Evolutionary conservation across 495 filamentous ascomycete genomes (phyloP).

Genomic region (Penicillium samsonianum): DNA sequence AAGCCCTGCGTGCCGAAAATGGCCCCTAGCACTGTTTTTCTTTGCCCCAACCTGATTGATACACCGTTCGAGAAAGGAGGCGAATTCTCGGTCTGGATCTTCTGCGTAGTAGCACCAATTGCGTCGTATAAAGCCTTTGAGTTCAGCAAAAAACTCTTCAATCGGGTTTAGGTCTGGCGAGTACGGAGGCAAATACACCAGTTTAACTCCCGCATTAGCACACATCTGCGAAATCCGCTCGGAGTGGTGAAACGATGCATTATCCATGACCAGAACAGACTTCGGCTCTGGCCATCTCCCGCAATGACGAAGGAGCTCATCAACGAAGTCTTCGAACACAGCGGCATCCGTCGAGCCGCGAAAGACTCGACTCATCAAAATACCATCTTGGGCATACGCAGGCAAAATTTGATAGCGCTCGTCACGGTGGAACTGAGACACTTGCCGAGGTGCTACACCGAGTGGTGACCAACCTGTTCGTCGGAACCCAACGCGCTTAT

Average conservation of each 20-base stretch:
- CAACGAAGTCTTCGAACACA: conserved; percentile 41
- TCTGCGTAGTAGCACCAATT: conserved; percentile 26
- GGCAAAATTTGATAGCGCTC: conserved; percentile 39
- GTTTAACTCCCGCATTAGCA: conserved; percentile 7
- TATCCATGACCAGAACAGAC: neutral
- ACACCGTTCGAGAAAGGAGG: too few relatives aligned
- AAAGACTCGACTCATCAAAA: conserved; percentile 34
- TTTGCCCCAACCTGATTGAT: conserved; percentile 26
- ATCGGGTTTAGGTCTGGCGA: conserved; percentile 25
- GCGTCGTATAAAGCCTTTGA: conserved; percentile 32
- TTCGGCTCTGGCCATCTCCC: conserved; percentile 37
- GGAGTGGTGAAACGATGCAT: too few relatives aligned
- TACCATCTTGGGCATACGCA: conserved; percentile 39
- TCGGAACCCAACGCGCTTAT: conserved; percentile 30
- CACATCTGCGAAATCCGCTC: too few relatives aligned
- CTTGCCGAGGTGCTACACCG: conserved; percentile 30
- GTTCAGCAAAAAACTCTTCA: conserved; percentile 26
- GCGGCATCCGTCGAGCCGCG: conserved; percentile 35
- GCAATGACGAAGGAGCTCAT: conserved; percentile 37
- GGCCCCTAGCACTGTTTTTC: conserved; percentile 22
- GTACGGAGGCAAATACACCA: conserved; percentile 35
- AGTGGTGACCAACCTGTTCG: conserved; percentile 30
- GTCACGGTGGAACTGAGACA: conserved; percentile 31
- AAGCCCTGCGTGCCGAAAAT: conserved; percentile 17
- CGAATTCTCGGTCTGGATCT: conserved; percentile 38